Base-by-base conservation (phyloP, 2,329 filamentous ascomycete genomes). In the Xylariaceae sp. region DNA sequence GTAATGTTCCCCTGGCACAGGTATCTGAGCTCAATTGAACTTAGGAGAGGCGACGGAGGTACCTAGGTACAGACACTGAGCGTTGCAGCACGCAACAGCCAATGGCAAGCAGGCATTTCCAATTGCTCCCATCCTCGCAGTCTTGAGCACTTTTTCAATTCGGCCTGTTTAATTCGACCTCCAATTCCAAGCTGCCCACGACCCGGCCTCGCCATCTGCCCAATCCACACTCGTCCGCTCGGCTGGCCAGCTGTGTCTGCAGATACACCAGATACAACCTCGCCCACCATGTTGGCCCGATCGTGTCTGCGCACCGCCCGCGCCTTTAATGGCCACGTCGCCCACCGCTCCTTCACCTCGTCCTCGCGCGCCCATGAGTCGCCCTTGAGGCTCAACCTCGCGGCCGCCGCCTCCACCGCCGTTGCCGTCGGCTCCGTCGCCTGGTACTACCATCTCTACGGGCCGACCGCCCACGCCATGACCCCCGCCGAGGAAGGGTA, bases 401-500 rank as follows among this genome's bases (percentile, higher is more conserved):
- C 92, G 71, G 90, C 90, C 69, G 83, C 85, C 68, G 89, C 89
- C 70, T 92, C 94, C 65, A 96, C 91, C 65, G 84, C 88, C 66
- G 82, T 91, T 69, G 90, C 93, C 66, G 79, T 90, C 74, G 92
- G 91, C 67, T 93, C 93, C 63, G 86, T 93, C 68, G 92, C 90
- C 66, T 97, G 92, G 91, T 97, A 97, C 80, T 96, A 93, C 75
- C 90, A 96, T 76, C 86, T 96, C 66, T 97, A 96, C 75, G 94
- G 92, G 69, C 84, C 89, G 66, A 86, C 88, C 66, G 88, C 89
- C 58, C 84, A 90, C 74, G 94, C 94, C 66, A 88, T 88, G 86
- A 92, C 93, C 66, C 91, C 90, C 60, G 88, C 88, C 69, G 94
- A 99, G 81, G 94, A 99, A 85, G 94, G 94, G 94, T 99, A 82